Conservation (phyloP, 805 yeast genomes). For the Maudiozyma barnettii region DNA sequence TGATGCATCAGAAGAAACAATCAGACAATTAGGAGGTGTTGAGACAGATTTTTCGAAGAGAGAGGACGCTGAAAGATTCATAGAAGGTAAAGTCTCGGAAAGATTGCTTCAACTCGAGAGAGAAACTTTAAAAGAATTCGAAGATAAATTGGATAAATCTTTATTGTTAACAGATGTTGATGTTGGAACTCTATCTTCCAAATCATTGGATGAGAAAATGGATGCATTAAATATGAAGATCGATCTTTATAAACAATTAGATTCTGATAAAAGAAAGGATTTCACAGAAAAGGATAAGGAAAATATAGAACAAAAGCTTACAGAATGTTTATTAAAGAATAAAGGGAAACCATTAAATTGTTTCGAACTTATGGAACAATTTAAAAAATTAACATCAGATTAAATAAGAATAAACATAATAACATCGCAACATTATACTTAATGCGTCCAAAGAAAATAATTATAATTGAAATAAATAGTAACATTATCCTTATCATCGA, state of each 20-base stretch:
- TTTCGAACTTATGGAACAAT: constrained; percentile 68
- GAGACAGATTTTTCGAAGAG: constrained; percentile 67
- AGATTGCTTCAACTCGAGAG: constrained; percentile 47
- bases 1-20: constrained; percentile 54
- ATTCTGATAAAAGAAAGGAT: constrained; percentile 15
- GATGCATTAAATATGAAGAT: constrained; percentile 31
- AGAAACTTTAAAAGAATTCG: constrained; percentile 43
- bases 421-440: too few relatives aligned
- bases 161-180: constrained; percentile 27
- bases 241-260: constrained; percentile 28
- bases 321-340: constrained; percentile 50
- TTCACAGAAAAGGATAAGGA: constrained; percentile 29
- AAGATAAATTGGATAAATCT: constrained; percentile 37
- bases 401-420: too few relatives aligned
- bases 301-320: constrained; percentile 38
- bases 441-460: too few relatives aligned
- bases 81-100: constrained; percentile 54
- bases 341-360: constrained; percentile 64
- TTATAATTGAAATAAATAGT: background rate
- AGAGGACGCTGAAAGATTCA: constrained; percentile 55
- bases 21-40: constrained; percentile 50
- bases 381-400: constrained; percentile 43
- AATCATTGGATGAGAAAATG: constrained; percentile 35
- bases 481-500: background rate
- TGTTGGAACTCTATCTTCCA: constrained; percentile 28